phyloP scores from a whole-genome alignment of 495 filamentous ascomycete species.

The Daldinia childiae region DNA sequence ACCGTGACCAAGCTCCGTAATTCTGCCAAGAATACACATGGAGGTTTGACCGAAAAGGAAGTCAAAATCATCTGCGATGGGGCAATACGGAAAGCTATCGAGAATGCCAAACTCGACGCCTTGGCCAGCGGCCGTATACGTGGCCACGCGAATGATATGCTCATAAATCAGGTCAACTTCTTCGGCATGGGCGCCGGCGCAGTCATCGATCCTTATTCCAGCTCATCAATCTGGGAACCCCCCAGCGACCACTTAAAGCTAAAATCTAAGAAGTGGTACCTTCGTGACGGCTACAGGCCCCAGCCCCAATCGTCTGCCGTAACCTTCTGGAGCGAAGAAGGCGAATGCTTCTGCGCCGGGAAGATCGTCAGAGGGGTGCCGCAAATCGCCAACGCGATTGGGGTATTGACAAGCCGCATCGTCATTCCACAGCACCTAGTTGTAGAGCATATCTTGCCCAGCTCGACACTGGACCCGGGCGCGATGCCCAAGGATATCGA shows the following conservation, averaged over 20 bases:
- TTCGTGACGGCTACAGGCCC: constrained; percentile 29
- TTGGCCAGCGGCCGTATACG: constrained; percentile 43
- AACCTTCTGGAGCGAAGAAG: constrained; percentile 65
- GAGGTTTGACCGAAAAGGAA: constrained; percentile 26
- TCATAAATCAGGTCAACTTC: constrained; percentile 54
- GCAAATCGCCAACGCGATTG: constrained; percentile 53
- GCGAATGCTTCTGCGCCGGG: constrained; percentile 74
- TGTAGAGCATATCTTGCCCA: constrained; percentile 68
- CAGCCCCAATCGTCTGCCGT: constrained; percentile 58
- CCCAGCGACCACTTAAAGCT: background rate
- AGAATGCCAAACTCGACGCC: constrained; percentile 49
- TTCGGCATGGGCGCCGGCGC: constrained; percentile 52
- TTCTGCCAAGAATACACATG: background rate
- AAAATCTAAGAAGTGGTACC: constrained; percentile 38
- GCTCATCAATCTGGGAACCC: constrained; percentile 43
- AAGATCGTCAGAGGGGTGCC: constrained; percentile 36
- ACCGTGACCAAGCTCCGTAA: constrained; percentile 18
- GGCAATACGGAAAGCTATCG: constrained; percentile 46
- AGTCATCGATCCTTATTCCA: constrained; percentile 40
- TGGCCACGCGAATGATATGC: constrained; percentile 37
- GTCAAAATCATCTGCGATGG: constrained; percentile 46
- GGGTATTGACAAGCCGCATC: constrained; percentile 54
- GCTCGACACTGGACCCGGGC: constrained; percentile 61
- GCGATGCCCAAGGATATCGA: constrained; percentile 69
- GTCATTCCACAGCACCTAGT: constrained; percentile 67